phyloP scores from a whole-genome alignment of 2,329 filamentous ascomycete species.

The Claviceps sorghi region DNA sequence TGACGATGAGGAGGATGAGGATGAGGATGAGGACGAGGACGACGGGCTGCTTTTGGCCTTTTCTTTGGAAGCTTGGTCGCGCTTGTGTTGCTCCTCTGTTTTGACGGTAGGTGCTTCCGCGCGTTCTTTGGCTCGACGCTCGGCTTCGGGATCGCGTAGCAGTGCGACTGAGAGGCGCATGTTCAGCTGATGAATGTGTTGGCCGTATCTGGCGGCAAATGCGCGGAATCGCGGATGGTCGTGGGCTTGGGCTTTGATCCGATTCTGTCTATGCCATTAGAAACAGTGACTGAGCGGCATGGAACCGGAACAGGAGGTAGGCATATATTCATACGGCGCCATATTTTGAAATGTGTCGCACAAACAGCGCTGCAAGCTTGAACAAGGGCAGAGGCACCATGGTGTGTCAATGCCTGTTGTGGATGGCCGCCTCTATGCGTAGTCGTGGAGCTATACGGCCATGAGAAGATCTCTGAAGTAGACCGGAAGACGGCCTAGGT shows the following conservation, averaged over 20 bases:
- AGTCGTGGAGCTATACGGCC: not conserved
- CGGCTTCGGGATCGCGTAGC: conserved; percentile 41
- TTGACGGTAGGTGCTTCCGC: conserved; percentile 51
- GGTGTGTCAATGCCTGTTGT: not conserved
- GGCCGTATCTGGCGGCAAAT: conserved; percentile 47
- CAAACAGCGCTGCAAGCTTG: conserved; percentile 49
- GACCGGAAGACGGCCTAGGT: not conserved
- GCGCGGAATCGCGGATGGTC: conserved; percentile 46
- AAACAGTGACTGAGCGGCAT: not conserved
- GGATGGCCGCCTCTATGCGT: not conserved
- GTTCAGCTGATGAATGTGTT: conserved; percentile 51
- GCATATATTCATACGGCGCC: conserved; percentile 39
- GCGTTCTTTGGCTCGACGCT: conserved; percentile 44
- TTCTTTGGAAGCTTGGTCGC: conserved; percentile 34
- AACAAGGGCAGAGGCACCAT: conserved; percentile 56
- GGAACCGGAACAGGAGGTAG: not conserved
- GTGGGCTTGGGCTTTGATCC: conserved; percentile 50
- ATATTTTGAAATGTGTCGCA: conserved; percentile 55
- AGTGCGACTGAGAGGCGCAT: conserved; percentile 49
- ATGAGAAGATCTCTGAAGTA: not conserved
- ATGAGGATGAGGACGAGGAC: not conserved
- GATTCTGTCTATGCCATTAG: conserved; percentile 34
- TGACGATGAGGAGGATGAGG: not conserved
- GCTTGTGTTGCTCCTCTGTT: conserved; percentile 44
- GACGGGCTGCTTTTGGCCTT: conserved; percentile 14